These are phyloP conservation scores for Paraurostyla sp. DNA, from an alignment of 73 alveolate species.

Conservation along the genomic window DNA sequence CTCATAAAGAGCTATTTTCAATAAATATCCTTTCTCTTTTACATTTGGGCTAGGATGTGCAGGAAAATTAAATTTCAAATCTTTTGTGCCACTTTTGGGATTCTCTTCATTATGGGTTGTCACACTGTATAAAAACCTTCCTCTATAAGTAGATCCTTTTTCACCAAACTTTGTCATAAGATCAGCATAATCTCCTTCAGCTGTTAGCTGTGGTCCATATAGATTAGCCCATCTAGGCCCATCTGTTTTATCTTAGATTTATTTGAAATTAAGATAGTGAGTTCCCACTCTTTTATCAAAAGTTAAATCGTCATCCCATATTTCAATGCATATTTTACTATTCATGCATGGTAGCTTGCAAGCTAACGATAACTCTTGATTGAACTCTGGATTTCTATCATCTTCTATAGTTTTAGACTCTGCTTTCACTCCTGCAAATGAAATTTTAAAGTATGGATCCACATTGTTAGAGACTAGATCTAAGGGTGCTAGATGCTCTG, in stretches of 20 bases:
- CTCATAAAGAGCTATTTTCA: slow-evolving; percentile 83
- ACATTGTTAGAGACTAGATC: slow-evolving; percentile 71
- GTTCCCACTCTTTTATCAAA: slow-evolving; percentile 70
- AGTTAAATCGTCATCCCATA: slow-evolving; percentile 73
- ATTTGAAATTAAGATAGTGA: slow-evolving; percentile 45
- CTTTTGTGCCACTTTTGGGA: slow-evolving; percentile 74
- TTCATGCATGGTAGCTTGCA: slow-evolving; percentile 69
- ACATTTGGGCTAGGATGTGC: slow-evolving; percentile 81
- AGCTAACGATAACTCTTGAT: slow-evolving; percentile 53
- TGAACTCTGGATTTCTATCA: slow-evolving; percentile 68
- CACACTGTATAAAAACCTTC: slow-evolving; percentile 75
- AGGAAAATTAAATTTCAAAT: slow-evolving; percentile 74
- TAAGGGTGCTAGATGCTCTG: slow-evolving; percentile 81
- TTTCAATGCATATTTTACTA: slow-evolving; percentile 53
- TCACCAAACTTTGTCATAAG: slow-evolving; percentile 83
- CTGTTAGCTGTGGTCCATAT: slow-evolving; percentile 84
- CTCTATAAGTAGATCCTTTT: slow-evolving; percentile 85
- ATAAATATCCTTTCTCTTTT: slow-evolving; percentile 67
- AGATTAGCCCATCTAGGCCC: slow-evolving; percentile 84
- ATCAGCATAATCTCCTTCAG: slow-evolving; percentile 80
- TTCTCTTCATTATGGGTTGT: slow-evolving; percentile 72
- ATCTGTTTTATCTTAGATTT: slow-evolving; percentile 57
- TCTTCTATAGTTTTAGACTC: slow-evolving; percentile 34
- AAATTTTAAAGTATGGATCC: slow-evolving; percentile 82
- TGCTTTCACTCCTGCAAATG: slow-evolving; percentile 67